Evolutionary conservation across 2,329 filamentous ascomycete genomes (phyloP).

Genomic region (Venturia asperata): DNA sequence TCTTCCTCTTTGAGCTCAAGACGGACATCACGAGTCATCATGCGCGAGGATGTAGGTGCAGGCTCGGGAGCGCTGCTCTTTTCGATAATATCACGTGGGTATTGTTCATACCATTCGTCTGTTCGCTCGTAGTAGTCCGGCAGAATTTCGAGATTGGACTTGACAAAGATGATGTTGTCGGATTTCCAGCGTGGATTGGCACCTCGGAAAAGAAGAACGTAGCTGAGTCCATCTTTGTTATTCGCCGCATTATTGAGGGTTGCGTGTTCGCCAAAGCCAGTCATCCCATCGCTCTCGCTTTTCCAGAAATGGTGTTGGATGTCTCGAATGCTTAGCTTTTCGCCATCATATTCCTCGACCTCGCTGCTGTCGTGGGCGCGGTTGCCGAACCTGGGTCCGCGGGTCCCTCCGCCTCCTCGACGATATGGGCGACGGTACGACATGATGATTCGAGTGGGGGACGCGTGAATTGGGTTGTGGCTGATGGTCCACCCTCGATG

Average conservation of each 20-base stretch:
- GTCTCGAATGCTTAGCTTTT: conserved; percentile 11
- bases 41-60: background rate
- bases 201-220: conserved; percentile 25
- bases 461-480: background rate
- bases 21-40: conserved; percentile 4
- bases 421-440: conserved; percentile 1
- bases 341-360: background rate
- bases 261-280: conserved; percentile 6
- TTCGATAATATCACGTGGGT: conserved; percentile 11
- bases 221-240: conserved; percentile 22
- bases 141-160: conserved; percentile 27
- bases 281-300: background rate
- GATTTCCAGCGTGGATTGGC: conserved; percentile 27
- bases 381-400: background rate
- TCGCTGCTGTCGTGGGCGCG: background rate
- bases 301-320: conserved; percentile 19
- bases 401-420: conserved; percentile 4
- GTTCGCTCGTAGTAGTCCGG: conserved; percentile 20
- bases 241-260: conserved; percentile 23
- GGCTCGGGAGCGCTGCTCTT: background rate
- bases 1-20: conserved; percentile 10
- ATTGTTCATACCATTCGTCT: background rate
- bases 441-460: background rate
- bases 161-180: conserved; percentile 28
- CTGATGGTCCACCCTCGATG: background rate